Base-by-base conservation (phyloP, 768 basidiomycete genomes). In the Termitomyces sp. region DNA sequence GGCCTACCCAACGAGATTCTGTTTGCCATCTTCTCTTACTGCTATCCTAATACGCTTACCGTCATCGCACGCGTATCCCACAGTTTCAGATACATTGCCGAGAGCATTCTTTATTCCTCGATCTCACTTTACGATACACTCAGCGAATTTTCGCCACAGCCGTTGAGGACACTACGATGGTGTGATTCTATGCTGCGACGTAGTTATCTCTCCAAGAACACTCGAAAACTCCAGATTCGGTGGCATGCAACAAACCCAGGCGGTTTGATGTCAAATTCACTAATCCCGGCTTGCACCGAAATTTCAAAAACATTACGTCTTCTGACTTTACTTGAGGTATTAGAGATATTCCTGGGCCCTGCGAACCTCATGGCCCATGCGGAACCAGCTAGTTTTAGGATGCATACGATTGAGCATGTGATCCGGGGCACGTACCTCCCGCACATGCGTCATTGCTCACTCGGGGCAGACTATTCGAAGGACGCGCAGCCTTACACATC, bases 1-100 rank as follows among this genome's bases (percentile, higher is more conserved):
- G 44, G 51, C 14, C 70, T 85, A 10, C 84, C 84, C 14, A 85
- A 82, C 70, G 84, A 86, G 69, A 80, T 78, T 22, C 77, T 85
- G 58, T 65, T 66, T 45, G 69, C 75, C 55, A 80, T 85, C 58
- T 79, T 85, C 63, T 66, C 68, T 33, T 60, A 73, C 22, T 72
- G 79, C 18, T 53, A 74, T 22, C 65, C 73, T 13, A 42, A 69
- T 30, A 66, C 68, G 7, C 78, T 86, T 57, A 69, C 73, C 40
- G 61, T 67, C 53, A 63, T 80, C 57, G 63, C 80, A 26, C 69
- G 74, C 57, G 78, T 81, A 54, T 84, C 79, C n/a, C 73, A 66
- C 47, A 70, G 69, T 12, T 78, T 77, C 66, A 76, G 74, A 65
- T 79, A 74, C 35, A 78, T 85, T 38, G 83, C 83, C 2, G 85